Base-by-base conservation (phyloP, 805 yeast genomes). In the Ascoidea rubescens region DNA sequence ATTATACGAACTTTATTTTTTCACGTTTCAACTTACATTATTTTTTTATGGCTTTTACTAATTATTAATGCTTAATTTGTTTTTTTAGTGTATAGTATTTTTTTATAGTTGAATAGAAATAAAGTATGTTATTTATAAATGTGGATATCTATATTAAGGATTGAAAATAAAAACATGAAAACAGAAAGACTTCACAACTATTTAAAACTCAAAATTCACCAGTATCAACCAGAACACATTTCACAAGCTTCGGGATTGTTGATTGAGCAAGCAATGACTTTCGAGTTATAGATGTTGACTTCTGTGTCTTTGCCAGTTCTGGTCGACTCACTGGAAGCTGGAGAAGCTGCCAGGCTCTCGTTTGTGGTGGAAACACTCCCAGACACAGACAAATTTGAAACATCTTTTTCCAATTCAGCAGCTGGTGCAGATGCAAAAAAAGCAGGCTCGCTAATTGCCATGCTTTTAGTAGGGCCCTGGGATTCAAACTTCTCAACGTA, bases 221-320 rank as follows among this genome's bases (percentile, higher is more conserved):
- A 46, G 31, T 30, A 47, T 69, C 71, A 93, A 73, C 98, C 98
- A 55, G 98, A 91, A 75, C 99, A 93, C 98, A 93, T 93, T 65
- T 91, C 91, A 72, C 99, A 91, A 50, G 98, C 80, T 72, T 87
- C 98, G 54, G 97, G 97, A 73, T 93, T 91, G 67, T 86, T 82
- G 67, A 93, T 89, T 53, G 97, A 95, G 75, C 99, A 91, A 43
- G 96, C 96, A 70, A 91, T 81, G 42, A 86, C 98, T 70, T 90
- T 84, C 31, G 95, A 84, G 68, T 91, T 87, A 77, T 73, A 93
- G 60, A 91, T 91, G 67, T 91, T 96, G 54, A 73, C 80, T 60
- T 82, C 91, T 28, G 70, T 66, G 28, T 21, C 28, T 58, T 70
- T 72, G 44, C 67, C 72, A 31, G 56, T 65, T 31, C 54, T 59